These are phyloP conservation scores for Paecilomyces formosus DNA, from an alignment of 2,329 filamentous ascomycete genomes.

Conservation along the genomic window DNA sequence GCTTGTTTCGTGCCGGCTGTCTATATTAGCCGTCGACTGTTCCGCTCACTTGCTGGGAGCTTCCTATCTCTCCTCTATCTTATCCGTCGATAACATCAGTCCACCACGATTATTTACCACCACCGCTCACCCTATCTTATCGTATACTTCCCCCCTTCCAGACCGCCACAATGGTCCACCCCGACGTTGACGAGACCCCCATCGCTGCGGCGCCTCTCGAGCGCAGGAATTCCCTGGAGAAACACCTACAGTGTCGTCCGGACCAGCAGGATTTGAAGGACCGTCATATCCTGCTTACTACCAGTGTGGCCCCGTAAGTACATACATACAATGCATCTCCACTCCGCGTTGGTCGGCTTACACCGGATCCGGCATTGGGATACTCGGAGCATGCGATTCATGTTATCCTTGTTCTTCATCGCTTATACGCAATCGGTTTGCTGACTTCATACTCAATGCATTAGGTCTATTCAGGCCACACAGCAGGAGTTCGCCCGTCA, in stretches of 20 bases:
- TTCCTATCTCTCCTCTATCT: background rate
- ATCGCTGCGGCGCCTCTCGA: constrained; percentile 47
- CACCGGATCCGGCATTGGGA: background rate
- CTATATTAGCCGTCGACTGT: background rate
- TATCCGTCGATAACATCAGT: background rate
- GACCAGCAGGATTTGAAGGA: constrained; percentile 59
- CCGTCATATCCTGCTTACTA: constrained; percentile 60
- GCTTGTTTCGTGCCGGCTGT: background rate
- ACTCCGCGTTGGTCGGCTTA: background rate
- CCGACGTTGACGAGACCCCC: constrained; percentile 48
- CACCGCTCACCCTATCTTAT: background rate
- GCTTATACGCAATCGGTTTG: background rate
- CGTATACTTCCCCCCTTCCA: background rate
- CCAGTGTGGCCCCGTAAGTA: constrained; percentile 57
- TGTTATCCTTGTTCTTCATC: background rate
- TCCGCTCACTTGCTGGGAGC: background rate
- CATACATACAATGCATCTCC: background rate
- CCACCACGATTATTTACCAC: background rate
- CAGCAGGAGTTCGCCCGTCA: constrained; percentile 59
- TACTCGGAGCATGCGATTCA: background rate
- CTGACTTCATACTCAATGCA: background rate
- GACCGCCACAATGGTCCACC: constrained; percentile 7
- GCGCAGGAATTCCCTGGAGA: constrained; percentile 61
- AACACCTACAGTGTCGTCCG: constrained; percentile 64
- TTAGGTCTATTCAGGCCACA: constrained; percentile 54